These are phyloP conservation scores for Phytophthora vignae DNA, from an alignment of 352 stramenopile genomes.

Conservation along the genomic window DNA sequence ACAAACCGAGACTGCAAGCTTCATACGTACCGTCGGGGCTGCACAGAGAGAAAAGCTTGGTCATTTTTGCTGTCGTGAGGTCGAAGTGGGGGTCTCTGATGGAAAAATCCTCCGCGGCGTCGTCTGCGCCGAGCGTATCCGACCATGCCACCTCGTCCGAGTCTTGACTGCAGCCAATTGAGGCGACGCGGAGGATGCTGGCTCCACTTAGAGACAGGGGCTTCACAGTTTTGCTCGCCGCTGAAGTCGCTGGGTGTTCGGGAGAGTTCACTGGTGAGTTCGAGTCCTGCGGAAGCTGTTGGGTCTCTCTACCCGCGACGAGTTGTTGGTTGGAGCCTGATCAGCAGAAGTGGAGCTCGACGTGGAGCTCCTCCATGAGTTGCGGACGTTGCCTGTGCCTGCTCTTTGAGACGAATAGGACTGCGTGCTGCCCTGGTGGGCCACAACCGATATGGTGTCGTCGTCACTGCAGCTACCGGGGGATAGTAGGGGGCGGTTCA, in stretches of 20 bases:
- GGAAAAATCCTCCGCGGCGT: constrained; percentile 11
- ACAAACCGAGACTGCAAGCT: background rate
- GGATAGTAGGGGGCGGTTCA: constrained; percentile 1
- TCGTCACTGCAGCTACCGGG: constrained; percentile 4
- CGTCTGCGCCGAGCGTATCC: constrained; percentile 4
- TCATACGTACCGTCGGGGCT: constrained; percentile 45
- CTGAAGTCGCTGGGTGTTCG: background rate
- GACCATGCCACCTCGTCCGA: constrained; percentile 6
- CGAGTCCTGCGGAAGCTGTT: constrained; percentile 14
- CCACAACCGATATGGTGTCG: constrained; percentile 3
- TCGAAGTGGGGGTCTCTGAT: constrained; percentile 18
- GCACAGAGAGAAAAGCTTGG: constrained; percentile 58
- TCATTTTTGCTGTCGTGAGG: constrained; percentile 17
- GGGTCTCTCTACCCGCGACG: background rate
- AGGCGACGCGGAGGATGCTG: constrained; percentile 40
- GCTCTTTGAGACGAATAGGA: background rate
- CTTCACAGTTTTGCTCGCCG: background rate
- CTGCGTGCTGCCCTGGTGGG: constrained; percentile 1
- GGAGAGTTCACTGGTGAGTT: background rate
- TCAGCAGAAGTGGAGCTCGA: background rate
- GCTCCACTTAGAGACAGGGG: constrained; percentile 49
- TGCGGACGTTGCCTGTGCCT: background rate
- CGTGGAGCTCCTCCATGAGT: constrained; percentile 4
- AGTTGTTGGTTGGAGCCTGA: background rate
- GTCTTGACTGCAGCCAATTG: constrained; percentile 31